Evolutionary conservation across 352 stramenopile genomes (phyloP), one percentile per base, ranked within the genome.

Genomic region (Phytopythium ostracodes): DNA sequence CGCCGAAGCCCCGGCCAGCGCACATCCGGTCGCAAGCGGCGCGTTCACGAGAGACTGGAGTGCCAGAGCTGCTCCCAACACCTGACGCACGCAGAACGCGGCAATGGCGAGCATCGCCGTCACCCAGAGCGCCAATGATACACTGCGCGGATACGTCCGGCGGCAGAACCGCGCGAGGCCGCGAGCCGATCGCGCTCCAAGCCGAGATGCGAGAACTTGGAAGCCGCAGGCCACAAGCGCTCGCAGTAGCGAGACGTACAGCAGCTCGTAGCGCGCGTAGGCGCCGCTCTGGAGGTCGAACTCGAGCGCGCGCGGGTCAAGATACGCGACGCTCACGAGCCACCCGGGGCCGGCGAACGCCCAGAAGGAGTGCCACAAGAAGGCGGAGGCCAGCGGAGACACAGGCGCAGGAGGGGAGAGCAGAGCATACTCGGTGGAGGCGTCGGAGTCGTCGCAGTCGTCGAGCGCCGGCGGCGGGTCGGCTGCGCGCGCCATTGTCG

Each of bases 261-360:
- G 72, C 47, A 94, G 72, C 29, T 80, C 75, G 61, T 96, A 97
- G 60, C 79, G 75, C 14, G 83, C 82, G 52, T 93, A 96, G 14
- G 77, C 80, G 36, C 91, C 91, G 40, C 79, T 92, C 65, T 98
- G 91, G 56, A 98, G 81, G 63, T 98, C 91, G 12, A 89, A 89
- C 62, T 98, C 90, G 49, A 98, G 89, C 67, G 98, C 98, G 11
- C 88, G 90, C 0, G 91, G 92, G 70, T 97, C 92, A 36, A 98
- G 63, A 60, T 98, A 98, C 15, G 92, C 91, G 65, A 96, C 89
- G 62, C 75, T 82, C 73, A 87, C 83, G 71, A 87, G 75, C 79
- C 79, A 87, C 0, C 79, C 79, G 20, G 79, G 79, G 1, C 79
- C 77, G 0, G 77, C 82, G 56, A 67, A 85, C 29, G 73, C 68